Evolutionary conservation across 176 grass and related monocot genomes (phyloP).

Genomic region (Carex myosuroides): DNA sequence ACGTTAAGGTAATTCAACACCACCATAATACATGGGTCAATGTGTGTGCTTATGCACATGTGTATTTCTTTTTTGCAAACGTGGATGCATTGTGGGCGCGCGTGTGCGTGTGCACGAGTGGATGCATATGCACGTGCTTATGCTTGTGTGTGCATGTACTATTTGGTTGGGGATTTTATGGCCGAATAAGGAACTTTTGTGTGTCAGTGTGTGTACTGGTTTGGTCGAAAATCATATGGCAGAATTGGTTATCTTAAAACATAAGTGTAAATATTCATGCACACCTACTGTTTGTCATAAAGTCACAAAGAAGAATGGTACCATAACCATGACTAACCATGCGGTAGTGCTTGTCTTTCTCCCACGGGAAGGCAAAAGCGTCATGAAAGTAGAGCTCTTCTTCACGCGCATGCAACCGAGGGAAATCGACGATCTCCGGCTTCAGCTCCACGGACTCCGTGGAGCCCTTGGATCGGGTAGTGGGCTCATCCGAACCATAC

Average conservation of each 20-base stretch:
- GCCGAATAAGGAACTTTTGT: background rate
- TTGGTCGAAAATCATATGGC: background rate
- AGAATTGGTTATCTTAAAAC: background rate
- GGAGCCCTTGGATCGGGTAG: background rate
- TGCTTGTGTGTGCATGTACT: background rate
- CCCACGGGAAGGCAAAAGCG: slow-evolving; percentile 86
- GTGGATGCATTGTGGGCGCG: background rate
- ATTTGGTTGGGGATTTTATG: background rate
- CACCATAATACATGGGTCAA: background rate
- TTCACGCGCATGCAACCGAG: slow-evolving; percentile 80
- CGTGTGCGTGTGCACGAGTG: background rate
- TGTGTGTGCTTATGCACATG: background rate
- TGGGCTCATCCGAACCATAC: background rate
- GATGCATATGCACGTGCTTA: background rate
- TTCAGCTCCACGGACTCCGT: slow-evolving; percentile 59
- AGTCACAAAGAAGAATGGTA: background rate
- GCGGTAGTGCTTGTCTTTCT: slow-evolving; percentile 97
- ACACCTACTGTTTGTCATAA: background rate
- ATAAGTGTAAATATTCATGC: background rate
- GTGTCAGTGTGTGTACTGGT: background rate
- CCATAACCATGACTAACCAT: slow-evolving; percentile 33
- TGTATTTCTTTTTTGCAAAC: background rate
- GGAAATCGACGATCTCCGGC: slow-evolving; percentile 86
- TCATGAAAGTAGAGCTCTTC: slow-evolving; percentile 97
- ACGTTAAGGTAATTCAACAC: background rate